Evolutionary conservation across 352 stramenopile genomes (phyloP).

Genomic region (Pythium aphanidermatum): DNA sequence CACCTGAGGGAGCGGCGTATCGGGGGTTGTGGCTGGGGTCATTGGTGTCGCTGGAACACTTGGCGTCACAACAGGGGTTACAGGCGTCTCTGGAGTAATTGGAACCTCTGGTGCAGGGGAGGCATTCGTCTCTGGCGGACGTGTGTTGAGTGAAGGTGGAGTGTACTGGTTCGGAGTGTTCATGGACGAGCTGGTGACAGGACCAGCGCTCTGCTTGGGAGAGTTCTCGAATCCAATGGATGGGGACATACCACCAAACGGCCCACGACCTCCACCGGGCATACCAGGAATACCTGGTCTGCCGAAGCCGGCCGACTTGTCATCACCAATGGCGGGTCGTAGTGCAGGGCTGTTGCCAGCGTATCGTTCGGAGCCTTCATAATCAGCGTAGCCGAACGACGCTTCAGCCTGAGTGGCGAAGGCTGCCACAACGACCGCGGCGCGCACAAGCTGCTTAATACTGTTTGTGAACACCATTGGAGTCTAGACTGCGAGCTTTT

Average conservation of each 20-base stretch:
- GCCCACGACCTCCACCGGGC: neutral
- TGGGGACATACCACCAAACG: too few species aligned
- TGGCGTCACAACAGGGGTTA: neutral
- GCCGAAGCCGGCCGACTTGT: conserved; percentile 2
- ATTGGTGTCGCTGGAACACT: neutral
- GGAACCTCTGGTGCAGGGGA: neutral
- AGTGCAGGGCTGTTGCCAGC: neutral
- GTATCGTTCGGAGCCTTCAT: neutral
- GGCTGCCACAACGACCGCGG: conserved; percentile 2
- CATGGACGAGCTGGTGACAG: neutral
- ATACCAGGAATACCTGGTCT: neutral
- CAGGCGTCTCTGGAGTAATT: neutral
- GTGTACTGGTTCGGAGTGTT: conserved; percentile 6
- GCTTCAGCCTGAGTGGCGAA: conserved; percentile 6
- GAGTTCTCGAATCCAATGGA: neutral
- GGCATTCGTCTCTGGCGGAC: neutral
- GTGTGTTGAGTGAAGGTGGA: neutral
- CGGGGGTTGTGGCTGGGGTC: too few species aligned
- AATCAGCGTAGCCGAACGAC: neutral
- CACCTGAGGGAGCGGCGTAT: too few species aligned
- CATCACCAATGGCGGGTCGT: neutral
- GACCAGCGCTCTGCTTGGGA: neutral
- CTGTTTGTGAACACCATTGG: conserved; percentile 12
- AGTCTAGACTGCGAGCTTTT: neutral
- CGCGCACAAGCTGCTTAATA: conserved; percentile 2